A percentile compares a stretch with the other conserved stretches of the same genome.
phyloP scores from a whole-genome alignment of 2,329 filamentous ascomycete genomes.

The Elsinoe batatas region DNA sequence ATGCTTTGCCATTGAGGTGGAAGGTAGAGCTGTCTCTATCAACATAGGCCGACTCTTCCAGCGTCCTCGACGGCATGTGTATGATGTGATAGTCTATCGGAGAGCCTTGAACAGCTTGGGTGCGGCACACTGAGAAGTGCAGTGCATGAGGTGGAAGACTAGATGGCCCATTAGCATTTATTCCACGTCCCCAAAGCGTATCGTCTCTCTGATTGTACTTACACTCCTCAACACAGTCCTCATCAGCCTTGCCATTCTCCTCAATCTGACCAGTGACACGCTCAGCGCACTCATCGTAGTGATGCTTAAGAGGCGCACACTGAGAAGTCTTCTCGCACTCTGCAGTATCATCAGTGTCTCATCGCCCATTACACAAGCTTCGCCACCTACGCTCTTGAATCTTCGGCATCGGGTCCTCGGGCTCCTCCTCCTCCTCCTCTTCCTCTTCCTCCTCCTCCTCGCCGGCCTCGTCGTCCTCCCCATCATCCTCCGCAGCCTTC shows the following conservation, averaged over 20 bases:
- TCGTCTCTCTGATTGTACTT: constrained; percentile 38
- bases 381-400: constrained; percentile 73
- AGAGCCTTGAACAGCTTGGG: constrained; percentile 91
- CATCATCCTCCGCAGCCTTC: constrained; percentile 30
- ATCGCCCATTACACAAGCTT: background rate
- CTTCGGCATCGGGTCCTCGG: constrained; percentile 75
- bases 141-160: constrained; percentile 99
- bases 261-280: constrained; percentile 69
- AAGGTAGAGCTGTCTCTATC: background rate
- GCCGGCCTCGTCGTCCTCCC: constrained; percentile 43
- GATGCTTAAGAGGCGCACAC: constrained; percentile 86
- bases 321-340: constrained; percentile 81
- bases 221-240: constrained; percentile 99
- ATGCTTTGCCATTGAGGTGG: background rate
- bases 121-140: constrained; percentile 82
- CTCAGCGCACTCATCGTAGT: constrained; percentile 96
- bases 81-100: constrained; percentile 51
- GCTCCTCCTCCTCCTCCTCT: constrained; percentile 65
- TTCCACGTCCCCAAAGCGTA: background rate
- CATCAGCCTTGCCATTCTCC: constrained; percentile 63
- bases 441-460: constrained; percentile 53
- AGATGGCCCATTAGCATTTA: constrained; percentile 1
- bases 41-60: background rate
- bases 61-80: background rate
- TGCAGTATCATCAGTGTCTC: constrained; percentile 32